Base-by-base conservation (phyloP, 352 stramenopile genomes). In the Phytophthora brassicae region DNA sequence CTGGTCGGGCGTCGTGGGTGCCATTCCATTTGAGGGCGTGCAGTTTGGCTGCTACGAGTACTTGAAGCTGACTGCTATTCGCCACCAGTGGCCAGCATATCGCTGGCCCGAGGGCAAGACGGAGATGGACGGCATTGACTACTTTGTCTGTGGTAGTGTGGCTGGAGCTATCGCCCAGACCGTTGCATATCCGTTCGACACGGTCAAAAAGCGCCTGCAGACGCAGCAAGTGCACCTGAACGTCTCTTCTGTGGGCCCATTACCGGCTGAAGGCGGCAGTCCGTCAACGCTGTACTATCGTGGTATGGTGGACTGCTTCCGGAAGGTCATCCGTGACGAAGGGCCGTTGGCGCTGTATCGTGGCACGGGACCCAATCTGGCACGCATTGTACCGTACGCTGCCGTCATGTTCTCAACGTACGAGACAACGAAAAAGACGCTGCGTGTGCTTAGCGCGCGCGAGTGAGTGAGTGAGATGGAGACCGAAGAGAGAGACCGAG, bases 31-130 rank as follows among this genome's bases (percentile, higher is more conserved):
- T 36, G 81, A 92, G 46, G 86, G 86, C 22, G 77, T 89, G 48
- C 84, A 95, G 71, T 95, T 95, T 48, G 83, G 79, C 22, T 90
- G 82, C 66, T 94, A 92, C 63, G 85, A 91, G 65, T 91, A 84
- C 56, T 63, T 90, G 54, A 94, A 92, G 65, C 48, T 68, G 45
- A 74, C 70, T n/a, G 64, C 67, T 1, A 65, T 74, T 53, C 56
- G 60, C 28, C 43, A 79, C 16, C 79, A 81, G 23, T 90, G 78
- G 77, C 81, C 79, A 8, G 60, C 72, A 13, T 88, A 71, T 38
- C 81, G 81, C 8, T 90, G 83, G 84, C 72, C 77, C 7, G 74
- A 83, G 42, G 70, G 75, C 52, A 91, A 90, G 70, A 66, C 50
- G 2, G 78, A 90, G 58, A 84, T 91, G 41, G 74, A 90, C 45